Percentiles rank a stretch among this genome's conserved stretches.
Evolutionary conservation across 768 basidiomycete genomes (phyloP).

Genomic region (Tricholoma furcatifolium): DNA sequence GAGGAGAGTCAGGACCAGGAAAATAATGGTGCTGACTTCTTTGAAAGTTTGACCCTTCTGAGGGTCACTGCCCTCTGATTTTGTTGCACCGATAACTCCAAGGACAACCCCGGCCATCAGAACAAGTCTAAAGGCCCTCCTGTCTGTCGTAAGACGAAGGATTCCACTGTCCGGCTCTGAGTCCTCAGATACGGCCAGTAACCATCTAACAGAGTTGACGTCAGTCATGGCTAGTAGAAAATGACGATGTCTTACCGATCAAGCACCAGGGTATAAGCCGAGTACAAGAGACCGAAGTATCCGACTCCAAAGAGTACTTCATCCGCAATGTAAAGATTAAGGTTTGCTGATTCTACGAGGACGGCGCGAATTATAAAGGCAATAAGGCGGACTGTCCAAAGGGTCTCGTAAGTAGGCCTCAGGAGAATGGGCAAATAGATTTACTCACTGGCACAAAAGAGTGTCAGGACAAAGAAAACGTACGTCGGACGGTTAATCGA

Average conservation of each 20-base stretch:
- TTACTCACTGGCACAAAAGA: slow-evolving; percentile 39
- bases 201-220: slow-evolving; percentile 17
- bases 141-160: slow-evolving; percentile 27
- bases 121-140: slow-evolving; percentile 27
- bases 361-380: slow-evolving; percentile 41
- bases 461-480: slow-evolving; percentile 29
- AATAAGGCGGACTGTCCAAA: slow-evolving; percentile 34
- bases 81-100: slow-evolving; percentile 29
- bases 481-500: slow-evolving; percentile 31
- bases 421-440: background rate
- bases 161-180: slow-evolving; percentile 8
- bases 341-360: slow-evolving; percentile 27
- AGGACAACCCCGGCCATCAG: slow-evolving; percentile 30
- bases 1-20: slow-evolving; percentile 34
- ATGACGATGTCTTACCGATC: slow-evolving; percentile 33
- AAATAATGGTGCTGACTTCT: slow-evolving; percentile 33
- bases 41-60: slow-evolving; percentile 24
- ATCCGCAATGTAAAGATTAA: slow-evolving; percentile 33
- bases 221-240: background rate
- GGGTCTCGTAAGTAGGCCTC: background rate
- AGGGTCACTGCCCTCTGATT: slow-evolving; percentile 15
- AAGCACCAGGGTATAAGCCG: slow-evolving; percentile 38
- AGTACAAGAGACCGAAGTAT: slow-evolving; percentile 42
- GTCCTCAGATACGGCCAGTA: slow-evolving; percentile 12
- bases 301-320: slow-evolving; percentile 39